phyloP scores from a whole-genome alignment of 2,329 filamentous ascomycete species.

The Stagonosporopsis tanaceti region DNA sequence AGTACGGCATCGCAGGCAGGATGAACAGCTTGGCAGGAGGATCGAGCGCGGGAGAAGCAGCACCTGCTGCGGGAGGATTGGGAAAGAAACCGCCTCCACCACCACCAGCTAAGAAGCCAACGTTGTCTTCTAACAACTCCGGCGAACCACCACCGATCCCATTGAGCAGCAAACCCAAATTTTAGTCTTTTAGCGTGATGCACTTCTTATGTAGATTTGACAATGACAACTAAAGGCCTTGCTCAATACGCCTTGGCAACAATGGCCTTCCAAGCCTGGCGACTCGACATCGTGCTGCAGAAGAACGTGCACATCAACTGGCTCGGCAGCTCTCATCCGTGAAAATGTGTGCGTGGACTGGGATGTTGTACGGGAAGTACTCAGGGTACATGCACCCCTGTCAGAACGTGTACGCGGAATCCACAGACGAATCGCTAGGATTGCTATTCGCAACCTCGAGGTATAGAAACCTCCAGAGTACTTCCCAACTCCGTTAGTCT shows the following conservation, averaged over 20 bases:
- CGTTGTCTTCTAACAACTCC: constrained; percentile 49
- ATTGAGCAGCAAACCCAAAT: constrained; percentile 63
- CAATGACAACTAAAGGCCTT: neutral
- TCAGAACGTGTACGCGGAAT: constrained; percentile 4
- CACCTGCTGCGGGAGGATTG: constrained; percentile 41
- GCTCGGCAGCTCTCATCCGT: neutral
- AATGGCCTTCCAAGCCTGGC: neutral
- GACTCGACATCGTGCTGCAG: neutral
- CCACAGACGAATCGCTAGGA: constrained; percentile 6
- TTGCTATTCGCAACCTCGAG: constrained; percentile 1
- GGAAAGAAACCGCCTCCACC: constrained; percentile 67
- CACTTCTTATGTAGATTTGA: constrained; percentile 1
- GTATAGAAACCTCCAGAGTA: constrained; percentile 3
- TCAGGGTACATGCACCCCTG: constrained; percentile 17
- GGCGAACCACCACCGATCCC: constrained; percentile 64
- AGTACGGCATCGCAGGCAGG: constrained; percentile 64
- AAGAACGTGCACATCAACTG: neutral
- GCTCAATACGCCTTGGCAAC: neutral
- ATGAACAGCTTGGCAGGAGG: constrained; percentile 54
- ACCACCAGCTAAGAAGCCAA: constrained; percentile 62
- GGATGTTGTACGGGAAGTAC: neutral
- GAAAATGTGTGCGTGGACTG: neutral
- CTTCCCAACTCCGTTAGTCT: constrained; percentile 17
- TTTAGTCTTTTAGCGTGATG: constrained; percentile 12
- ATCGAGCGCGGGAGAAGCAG: constrained; percentile 31